These are phyloP conservation scores for Phascolomyces articulosus DNA, from an alignment of 371 early-diverging fungal genomes.

Conservation along the genomic window DNA sequence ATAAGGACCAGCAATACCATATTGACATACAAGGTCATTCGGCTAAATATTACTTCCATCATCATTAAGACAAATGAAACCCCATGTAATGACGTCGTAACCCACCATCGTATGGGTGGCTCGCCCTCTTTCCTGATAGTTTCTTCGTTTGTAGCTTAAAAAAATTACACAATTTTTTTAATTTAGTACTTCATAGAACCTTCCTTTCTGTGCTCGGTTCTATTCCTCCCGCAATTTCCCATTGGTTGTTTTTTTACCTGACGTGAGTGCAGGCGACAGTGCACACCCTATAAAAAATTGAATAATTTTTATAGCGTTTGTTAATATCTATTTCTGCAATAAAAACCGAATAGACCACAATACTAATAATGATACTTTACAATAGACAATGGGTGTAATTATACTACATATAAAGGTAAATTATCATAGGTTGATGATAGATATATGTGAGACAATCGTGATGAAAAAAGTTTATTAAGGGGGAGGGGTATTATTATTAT, in stretches of 20 bases:
- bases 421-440: no score
- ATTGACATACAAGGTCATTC: slow-evolving; percentile 42
- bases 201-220: no score
- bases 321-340: no score
- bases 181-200: no score
- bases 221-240: no score
- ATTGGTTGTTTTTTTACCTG: slow-evolving; percentile 3
- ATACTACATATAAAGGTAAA: slow-evolving; percentile 24
- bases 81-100: slow-evolving; percentile 57
- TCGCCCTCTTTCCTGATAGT: not conserved
- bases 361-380: no score
- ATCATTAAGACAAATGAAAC: slow-evolving; percentile 54
- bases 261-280: slow-evolving; percentile 12
- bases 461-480: not conserved
- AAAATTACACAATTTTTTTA: no score
- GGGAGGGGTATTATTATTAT: not conserved
- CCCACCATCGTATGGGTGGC: slow-evolving; percentile 32
- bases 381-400: slow-evolving; percentile 61
- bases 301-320: not conserved
- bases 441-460: not conserved
- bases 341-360: no score
- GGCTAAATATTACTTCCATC: slow-evolving; percentile 50
- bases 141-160: not conserved
- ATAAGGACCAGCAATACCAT: slow-evolving; percentile 40
- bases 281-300: slow-evolving; percentile 16